phyloP scores from a whole-genome alignment of 441 rosid genomes.

The Adansonia madagascariensis region DNA sequence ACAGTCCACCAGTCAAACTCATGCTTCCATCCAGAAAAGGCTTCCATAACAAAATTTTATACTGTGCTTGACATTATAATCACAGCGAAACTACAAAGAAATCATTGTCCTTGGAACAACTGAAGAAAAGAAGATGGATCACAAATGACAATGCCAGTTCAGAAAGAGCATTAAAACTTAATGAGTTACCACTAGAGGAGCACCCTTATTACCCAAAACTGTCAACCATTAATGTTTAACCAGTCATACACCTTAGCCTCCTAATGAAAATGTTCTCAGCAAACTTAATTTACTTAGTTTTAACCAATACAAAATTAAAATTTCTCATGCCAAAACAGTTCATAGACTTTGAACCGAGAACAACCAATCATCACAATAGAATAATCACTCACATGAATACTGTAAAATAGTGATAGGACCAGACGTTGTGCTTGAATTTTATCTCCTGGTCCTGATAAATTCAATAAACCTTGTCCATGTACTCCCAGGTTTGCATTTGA shows the following conservation, averaged over 20 bases:
- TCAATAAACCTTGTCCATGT: slow-evolving; percentile 94
- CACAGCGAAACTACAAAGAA: background rate
- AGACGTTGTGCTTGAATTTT: slow-evolving; percentile 92
- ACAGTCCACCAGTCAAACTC: background rate
- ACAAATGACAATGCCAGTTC: slow-evolving; percentile 3
- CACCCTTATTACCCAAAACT: background rate
- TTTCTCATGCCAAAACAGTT: background rate
- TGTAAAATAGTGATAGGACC: slow-evolving; percentile 88
- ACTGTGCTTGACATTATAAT: background rate
- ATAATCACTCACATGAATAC: slow-evolving; percentile 74
- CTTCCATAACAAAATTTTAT: background rate
- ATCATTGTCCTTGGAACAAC: background rate
- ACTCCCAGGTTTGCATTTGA: slow-evolving; percentile 62
- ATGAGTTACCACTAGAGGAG: background rate
- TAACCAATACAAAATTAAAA: background rate
- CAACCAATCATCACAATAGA: slow-evolving; percentile 5
- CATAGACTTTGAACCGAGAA: slow-evolving; percentile 22
- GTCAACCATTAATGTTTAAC: background rate
- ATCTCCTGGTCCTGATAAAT: slow-evolving; percentile 94
- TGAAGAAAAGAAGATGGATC: background rate
- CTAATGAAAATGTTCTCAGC: background rate
- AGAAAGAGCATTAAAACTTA: background rate
- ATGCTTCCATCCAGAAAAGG: background rate
- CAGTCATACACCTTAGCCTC: background rate
- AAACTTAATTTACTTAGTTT: background rate